Base-by-base conservation (phyloP, 2,329 filamentous ascomycete genomes). In the Sporothrix pseudoabietina region DNA sequence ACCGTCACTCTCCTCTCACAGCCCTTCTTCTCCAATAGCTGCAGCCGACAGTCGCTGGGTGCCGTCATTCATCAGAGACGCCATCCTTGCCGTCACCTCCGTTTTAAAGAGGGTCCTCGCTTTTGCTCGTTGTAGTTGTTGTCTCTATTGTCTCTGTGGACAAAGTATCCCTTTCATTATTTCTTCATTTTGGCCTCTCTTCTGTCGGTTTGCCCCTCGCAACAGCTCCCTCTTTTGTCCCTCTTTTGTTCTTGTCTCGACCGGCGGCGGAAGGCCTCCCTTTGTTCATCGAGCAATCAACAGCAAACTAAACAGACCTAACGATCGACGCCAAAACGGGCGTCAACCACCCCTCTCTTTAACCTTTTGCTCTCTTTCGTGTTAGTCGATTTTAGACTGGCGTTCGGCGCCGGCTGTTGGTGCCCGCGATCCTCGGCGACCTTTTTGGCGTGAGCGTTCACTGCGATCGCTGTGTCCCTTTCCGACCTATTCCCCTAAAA, bases 361-460 rank as follows among this genome's bases (percentile, higher is more conserved):
- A n/a, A 12, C 32, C 30, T 10, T 32, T 41, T 35, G 19, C 4
- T 57, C n/a, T 12, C 4, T 57, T 35, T 8, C 5, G 16, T 30
- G 12, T 35, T 32, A 7, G 6, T 61, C 54, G 30, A 61, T 39
- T 39, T 61, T 19, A 16, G 30, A 16, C 55, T 65, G 35, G 35
- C 61, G 61, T 47, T 66, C n/a, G 61, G 61, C 61, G 39, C 61
- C 61, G 61, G 61, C 61, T 47, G n/a, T 66, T 66, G 61, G 61
- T 47, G 61, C 39, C 61, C 61, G 61, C 61, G 39, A 47, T 52
- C 65, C 44, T 68, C 65, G 44, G 65, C 65, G 65, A 68, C 65
- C 39, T 14, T 65, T 61, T 63, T 41, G n/a, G 39, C 41, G 35
- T n/a, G 16, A 16, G 19, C n/a, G 8, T 39, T 44, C 59, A 12